Evolutionary conservation across 2,329 filamentous ascomycete species (phyloP).

Genomic region (Moelleriella libera): DNA sequence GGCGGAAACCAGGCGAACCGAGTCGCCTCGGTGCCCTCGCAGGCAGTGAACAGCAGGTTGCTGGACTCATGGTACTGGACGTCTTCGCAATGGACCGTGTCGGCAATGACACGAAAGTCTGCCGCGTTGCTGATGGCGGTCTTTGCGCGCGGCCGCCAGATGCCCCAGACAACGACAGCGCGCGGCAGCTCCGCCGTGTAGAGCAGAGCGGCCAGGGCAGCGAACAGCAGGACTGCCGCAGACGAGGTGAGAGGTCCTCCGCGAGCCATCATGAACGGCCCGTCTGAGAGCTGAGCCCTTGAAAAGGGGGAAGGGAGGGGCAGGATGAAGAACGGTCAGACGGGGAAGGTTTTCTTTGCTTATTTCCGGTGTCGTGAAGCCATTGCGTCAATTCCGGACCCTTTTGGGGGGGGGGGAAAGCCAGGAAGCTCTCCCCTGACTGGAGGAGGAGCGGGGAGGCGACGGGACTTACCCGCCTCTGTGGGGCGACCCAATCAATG

Average conservation of each 20-base stretch:
- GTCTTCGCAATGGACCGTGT: constrained; percentile 45
- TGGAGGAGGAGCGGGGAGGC: no score
- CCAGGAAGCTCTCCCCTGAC: no score
- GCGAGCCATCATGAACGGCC: background rate
- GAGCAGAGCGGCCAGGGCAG: constrained; percentile 1
- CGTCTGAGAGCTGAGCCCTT: no score
- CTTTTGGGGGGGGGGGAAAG: no score
- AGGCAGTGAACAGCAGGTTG: constrained; percentile 40
- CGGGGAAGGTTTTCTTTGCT: no score
- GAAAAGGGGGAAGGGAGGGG: no score
- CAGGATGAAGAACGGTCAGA: no score
- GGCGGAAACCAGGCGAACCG: constrained; percentile 40
- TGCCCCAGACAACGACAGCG: constrained; percentile 10
- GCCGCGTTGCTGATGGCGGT: constrained; percentile 8
- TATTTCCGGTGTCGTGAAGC: no score
- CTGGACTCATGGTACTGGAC: constrained; percentile 37
- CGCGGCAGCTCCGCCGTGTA: constrained; percentile 2
- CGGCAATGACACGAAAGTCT: constrained; percentile 27
- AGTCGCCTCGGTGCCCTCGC: constrained; percentile 26
- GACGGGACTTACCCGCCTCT: no score
- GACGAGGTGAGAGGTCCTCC: background rate
- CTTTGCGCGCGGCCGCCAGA: constrained; percentile 11
- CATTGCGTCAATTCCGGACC: no score
- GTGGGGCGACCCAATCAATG: no score
- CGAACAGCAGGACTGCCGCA: background rate